These are phyloP conservation scores for Curvularia verruculosa DNA, from an alignment of 2,329 filamentous ascomycete species.

Conservation along the genomic window DNA sequence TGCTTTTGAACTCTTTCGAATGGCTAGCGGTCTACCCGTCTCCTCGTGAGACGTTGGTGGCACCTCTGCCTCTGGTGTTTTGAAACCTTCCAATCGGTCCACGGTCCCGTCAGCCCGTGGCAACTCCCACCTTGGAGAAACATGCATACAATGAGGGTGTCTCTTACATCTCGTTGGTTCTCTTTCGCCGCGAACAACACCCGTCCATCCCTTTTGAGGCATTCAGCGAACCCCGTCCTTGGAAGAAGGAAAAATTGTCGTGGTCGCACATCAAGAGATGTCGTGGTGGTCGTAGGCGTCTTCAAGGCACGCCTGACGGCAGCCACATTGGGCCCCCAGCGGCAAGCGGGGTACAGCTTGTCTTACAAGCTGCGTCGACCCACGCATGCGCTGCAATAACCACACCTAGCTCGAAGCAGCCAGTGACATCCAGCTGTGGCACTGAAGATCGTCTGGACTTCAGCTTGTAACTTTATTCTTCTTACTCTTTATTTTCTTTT, in stretches of 20 bases:
- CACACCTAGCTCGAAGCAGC: conserved; percentile 1
- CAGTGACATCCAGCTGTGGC: neutral
- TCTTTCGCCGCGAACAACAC: conserved; percentile 2
- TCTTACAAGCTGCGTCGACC: conserved; percentile 3
- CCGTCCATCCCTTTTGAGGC: neutral
- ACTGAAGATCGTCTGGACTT: neutral
- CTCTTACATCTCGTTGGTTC: conserved; percentile 3
- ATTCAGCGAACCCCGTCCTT: neutral
- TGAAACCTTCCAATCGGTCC: neutral
- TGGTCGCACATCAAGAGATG: neutral
- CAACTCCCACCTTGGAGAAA: neutral
- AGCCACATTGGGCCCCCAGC: conserved; percentile 7
- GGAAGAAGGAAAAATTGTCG: neutral
- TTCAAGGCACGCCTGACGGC: conserved; percentile 9
- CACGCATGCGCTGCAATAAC: conserved; percentile 3
- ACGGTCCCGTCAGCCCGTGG: neutral
- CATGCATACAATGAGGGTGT: conserved; percentile 7
- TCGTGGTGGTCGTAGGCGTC: conserved; percentile 1
- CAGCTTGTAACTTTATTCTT: neutral
- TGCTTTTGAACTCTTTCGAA: conserved; percentile 56
- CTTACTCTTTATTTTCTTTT: conserved; percentile 4
- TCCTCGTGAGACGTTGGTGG: conserved; percentile 30
- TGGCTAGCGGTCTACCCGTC: conserved; percentile 55
- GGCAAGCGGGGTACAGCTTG: conserved; percentile 10
- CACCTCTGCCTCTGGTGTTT: neutral